Percentiles rank a stretch among this genome's conserved stretches.
These are phyloP conservation scores for Rhodotorula diobovata DNA, from an alignment of 768 basidiomycete genomes.

Conservation along the genomic window DNA sequence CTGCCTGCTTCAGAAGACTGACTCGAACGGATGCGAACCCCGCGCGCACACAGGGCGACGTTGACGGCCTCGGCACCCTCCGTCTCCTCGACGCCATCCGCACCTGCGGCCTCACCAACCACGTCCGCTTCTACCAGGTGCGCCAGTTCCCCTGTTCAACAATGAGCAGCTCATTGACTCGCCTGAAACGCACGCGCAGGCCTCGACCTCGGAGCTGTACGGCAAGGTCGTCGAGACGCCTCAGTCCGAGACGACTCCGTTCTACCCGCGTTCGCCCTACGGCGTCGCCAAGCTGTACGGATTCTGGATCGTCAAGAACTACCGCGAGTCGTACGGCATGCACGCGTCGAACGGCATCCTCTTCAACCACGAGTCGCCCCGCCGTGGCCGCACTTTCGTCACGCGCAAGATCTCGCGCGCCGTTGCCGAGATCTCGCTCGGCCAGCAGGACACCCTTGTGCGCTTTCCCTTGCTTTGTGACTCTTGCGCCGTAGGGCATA, in stretches of 20 bases:
- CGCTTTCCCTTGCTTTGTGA: not conserved
- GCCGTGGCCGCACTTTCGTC: constrained; percentile 90
- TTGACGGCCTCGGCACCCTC: constrained; percentile 89
- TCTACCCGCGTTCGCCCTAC: constrained; percentile 97
- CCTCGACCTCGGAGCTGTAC: constrained; percentile 93
- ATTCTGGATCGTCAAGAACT: constrained; percentile 50
- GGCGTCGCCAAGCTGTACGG: constrained; percentile 80
- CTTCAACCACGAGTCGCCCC: constrained; percentile 97
- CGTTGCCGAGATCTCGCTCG: constrained; percentile 82
- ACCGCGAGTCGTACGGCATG: constrained; percentile 84
- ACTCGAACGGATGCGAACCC: not conserved
- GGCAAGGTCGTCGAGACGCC: constrained; percentile 94
- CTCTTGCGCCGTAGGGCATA: not conserved
- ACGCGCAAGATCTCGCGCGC: constrained; percentile 91
- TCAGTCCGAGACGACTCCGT: constrained; percentile 91
- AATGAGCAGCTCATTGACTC: too few relatives aligned
- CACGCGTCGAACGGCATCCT: constrained; percentile 94
- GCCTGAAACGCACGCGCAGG: constrained; percentile 45
- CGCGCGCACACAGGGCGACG: constrained; percentile 59
- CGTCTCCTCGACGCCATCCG: constrained; percentile 93
- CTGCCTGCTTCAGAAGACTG: not conserved
- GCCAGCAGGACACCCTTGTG: constrained; percentile 74
- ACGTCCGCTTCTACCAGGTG: constrained; percentile 85
- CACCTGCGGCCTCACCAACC: constrained; percentile 87
- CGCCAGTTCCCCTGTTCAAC: not conserved